These are phyloP conservation scores for Knufia fluminis DNA, from an alignment of 2,329 filamentous ascomycete species.

Conservation along the genomic window DNA sequence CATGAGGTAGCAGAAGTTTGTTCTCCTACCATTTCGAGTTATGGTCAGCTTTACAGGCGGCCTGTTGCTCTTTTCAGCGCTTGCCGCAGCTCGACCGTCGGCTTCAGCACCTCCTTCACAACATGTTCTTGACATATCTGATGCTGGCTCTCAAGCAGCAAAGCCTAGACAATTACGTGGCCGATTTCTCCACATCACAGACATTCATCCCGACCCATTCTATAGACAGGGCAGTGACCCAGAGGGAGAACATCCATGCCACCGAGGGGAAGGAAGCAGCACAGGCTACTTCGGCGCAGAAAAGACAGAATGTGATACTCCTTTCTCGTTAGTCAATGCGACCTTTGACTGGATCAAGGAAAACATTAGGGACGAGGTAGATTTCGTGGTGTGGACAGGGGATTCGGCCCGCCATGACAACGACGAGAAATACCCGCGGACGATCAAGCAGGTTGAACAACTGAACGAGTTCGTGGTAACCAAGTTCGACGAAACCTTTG, in stretches of 20 bases:
- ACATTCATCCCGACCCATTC: constrained; percentile 83
- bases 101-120: background rate
- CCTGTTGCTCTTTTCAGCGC: constrained; percentile 20
- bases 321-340: constrained; percentile 68
- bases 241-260: constrained; percentile 61
- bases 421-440: constrained; percentile 71
- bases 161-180: constrained; percentile 47
- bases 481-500: constrained; percentile 69
- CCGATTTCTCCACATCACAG: constrained; percentile 81
- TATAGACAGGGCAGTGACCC: constrained; percentile 74
- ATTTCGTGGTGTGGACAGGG: constrained; percentile 90
- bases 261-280: constrained; percentile 51
- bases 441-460: constrained; percentile 61
- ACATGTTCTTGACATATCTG: constrained; percentile 6
- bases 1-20: no score
- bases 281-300: constrained; percentile 78
- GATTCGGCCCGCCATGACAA: constrained; percentile 85
- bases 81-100: constrained; percentile 15
- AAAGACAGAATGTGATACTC: constrained; percentile 80
- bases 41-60: constrained; percentile 19
- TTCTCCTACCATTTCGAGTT: no score
- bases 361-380: constrained; percentile 66
- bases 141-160: background rate
- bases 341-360: constrained; percentile 82
- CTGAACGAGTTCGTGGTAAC: constrained; percentile 67